These are phyloP conservation scores for Phytophthora boehmeriae DNA, from an alignment of 352 stramenopile genomes.

Conservation along the genomic window DNA sequence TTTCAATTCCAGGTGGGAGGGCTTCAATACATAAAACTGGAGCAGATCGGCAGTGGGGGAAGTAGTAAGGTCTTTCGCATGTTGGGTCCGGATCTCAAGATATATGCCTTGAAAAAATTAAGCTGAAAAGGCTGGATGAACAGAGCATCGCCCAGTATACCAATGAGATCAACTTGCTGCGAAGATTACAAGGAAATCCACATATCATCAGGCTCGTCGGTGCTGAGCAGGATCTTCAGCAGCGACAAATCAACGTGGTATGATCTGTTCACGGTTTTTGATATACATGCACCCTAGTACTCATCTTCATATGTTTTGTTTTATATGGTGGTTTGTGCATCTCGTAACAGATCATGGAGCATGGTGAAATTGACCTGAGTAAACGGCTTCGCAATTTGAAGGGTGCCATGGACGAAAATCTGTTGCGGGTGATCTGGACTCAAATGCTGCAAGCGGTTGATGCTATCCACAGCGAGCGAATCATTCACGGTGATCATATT, in stretches of 20 bases:
- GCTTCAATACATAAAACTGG: conserved; percentile 94
- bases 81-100: conserved; percentile 91
- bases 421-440: conserved; percentile 97
- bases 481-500: conserved; percentile 86
- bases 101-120: conserved; percentile 99
- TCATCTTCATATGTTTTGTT: no score
- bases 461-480: conserved; percentile 95
- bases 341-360: conserved; percentile 92
- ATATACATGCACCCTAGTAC: neutral
- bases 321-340: no score
- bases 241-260: conserved; percentile 79
- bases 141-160: conserved; percentile 94
- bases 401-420: conserved; percentile 95
- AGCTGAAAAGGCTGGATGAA: conserved; percentile 92
- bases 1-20: conserved; percentile 80
- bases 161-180: conserved; percentile 97
- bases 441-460: conserved; percentile 99
- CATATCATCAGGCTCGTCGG: conserved; percentile 97
- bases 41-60: conserved; percentile 96
- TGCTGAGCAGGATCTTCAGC: conserved; percentile 91
- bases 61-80: conserved; percentile 98
- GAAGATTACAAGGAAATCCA: conserved; percentile 92
- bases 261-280: neutral
- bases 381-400: conserved; percentile 88
- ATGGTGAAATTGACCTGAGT: conserved; percentile 97